Conservation (phyloP, 1,139 yeast species). For the Zygosaccharomyces pseudobailii region DNA sequence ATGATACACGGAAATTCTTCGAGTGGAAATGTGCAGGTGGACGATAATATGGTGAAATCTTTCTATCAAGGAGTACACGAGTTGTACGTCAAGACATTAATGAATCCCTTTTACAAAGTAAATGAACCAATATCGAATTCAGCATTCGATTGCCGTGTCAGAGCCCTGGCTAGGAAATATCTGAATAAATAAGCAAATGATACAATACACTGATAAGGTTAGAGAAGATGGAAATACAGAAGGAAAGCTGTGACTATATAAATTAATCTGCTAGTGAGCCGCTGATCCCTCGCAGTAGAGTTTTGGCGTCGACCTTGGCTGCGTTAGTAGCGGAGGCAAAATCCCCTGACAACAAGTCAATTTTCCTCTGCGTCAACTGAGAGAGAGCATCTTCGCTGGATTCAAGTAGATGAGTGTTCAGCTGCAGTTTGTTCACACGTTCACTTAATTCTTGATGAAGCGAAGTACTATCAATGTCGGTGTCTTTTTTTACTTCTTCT, state of each 20-base stretch:
- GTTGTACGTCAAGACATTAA: conserved; percentile 73
- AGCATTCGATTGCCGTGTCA: conserved; percentile 71
- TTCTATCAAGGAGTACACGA: conserved; percentile 86
- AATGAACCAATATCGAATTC: conserved; percentile 72
- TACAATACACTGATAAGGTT: background rate
- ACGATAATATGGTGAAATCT: conserved; percentile 75
- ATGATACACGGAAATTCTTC: conserved; percentile 53
- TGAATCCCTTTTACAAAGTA: conserved; percentile 81
- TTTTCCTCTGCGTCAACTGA: conserved; percentile 7
- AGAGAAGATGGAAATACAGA: background rate
- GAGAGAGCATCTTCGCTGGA: conserved; percentile 17
- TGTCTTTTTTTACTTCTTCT: background rate
- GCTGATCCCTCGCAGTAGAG: conserved; percentile 16
- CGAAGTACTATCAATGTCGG: conserved; percentile 1
- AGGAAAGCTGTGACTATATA: too few species aligned
- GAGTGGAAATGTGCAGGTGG: conserved; percentile 32
- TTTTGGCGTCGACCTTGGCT: conserved; percentile 7
- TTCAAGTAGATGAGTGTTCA: conserved; percentile 17
- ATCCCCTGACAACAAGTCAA: conserved; percentile 11
- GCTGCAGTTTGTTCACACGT: conserved; percentile 16
- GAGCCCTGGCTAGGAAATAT: conserved; percentile 70
- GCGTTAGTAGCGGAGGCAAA: conserved; percentile 4
- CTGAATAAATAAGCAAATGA: conserved; percentile 32
- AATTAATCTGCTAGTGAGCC: conserved; percentile 11
- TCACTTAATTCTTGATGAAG: conserved; percentile 12